Percentiles rank a stretch among this genome's conserved stretches.
Conservation (phyloP, 2,329 filamentous ascomycete species). For the Pseudogymnoascus sp. region DNA sequence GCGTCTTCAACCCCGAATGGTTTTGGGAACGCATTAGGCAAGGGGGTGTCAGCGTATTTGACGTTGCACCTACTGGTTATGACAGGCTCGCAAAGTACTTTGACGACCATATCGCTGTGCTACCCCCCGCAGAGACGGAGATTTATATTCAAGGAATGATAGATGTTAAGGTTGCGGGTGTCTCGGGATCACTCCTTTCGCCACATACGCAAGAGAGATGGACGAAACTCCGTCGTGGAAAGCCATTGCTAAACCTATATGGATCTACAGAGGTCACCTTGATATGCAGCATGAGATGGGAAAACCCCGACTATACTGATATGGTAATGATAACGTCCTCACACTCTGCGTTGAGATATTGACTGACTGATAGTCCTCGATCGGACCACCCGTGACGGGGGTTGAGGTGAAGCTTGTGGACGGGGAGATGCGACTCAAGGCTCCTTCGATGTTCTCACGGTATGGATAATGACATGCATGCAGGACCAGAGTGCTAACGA, state of each 20-base stretch:
- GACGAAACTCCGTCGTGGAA: slow-evolving; percentile 21
- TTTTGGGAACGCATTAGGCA: slow-evolving; percentile 23
- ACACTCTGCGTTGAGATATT: slow-evolving; percentile 12
- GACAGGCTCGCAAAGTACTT: slow-evolving; percentile 22
- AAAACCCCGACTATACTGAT: slow-evolving; percentile 19
- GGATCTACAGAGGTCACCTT: slow-evolving; percentile 20
- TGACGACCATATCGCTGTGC: slow-evolving; percentile 20
- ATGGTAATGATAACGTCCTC: slow-evolving; percentile 15
- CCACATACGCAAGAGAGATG: slow-evolving; percentile 20
- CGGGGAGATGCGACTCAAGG: slow-evolving; percentile 20
- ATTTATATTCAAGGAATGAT: slow-evolving; percentile 20
- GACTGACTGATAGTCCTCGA: slow-evolving; percentile 17
- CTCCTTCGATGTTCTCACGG: slow-evolving; percentile 22
- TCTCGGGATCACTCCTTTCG: slow-evolving; percentile 19
- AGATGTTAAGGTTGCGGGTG: slow-evolving; percentile 17
- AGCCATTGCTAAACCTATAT: slow-evolving; percentile 21
- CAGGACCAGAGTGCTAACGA: slow-evolving; percentile 11
- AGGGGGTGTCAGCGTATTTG: slow-evolving; percentile 20
- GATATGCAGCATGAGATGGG: slow-evolving; percentile 21
- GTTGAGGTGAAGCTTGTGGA: slow-evolving; percentile 22
- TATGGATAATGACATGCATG: not conserved
- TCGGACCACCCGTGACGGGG: slow-evolving; percentile 20
- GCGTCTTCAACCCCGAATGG: slow-evolving; percentile 20
- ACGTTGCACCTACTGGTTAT: slow-evolving; percentile 20
- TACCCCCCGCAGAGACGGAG: slow-evolving; percentile 18